Evolutionary conservation across 768 basidiomycete species (phyloP), one percentile per base, ranked within the genome.

Genomic region (Mycena maculata): DNA sequence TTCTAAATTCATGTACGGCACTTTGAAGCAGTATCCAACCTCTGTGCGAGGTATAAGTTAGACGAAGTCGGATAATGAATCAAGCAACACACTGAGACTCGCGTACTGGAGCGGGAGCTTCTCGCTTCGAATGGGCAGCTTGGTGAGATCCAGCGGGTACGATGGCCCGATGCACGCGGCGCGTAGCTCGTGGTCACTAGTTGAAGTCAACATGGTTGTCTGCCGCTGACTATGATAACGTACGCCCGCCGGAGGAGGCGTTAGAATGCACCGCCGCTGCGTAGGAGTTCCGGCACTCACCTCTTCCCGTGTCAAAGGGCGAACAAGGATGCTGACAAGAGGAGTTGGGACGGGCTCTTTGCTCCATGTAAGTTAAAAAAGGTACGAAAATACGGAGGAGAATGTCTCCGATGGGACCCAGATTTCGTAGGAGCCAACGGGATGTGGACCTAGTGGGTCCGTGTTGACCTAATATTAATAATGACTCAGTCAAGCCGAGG

Each of bases 351-450:
- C 31, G 33, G 31, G 16, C 22, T 16, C 4, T 13, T 16, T 38
- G 16, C 27, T n/a, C 27, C 25, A 1, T 4, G 23, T 18, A 22
- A 31, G 12, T 5, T 23, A 10, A 18, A 11, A 87, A 20, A 94
- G 82, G 66, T 92, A 94, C 12, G 92, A 93, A 74, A 88, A 94
- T 22, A 94, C 87, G 0, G 90, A 83, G 0, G 85, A 78, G 72
- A 94, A 93, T 2, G 91, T 91, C 70, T 92, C 89, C 0, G 86
- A 83, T 2, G 92, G 92, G 27, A 84, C 88, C 92, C 92, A 94
- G n/a, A 93, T 89, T 71, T 93, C 92, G 72, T 92, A 93, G 0
- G 91, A 93, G 7, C 92, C 92, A 54, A 88, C 86, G 4, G 92
- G 92, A 78, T 94, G 92, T 20, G 92, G 92, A 0, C 92, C 92